These are phyloP conservation scores for Litsea cubeba DNA, from an alignment of 164 flowering plant genomes.

Conservation along the genomic window DNA sequence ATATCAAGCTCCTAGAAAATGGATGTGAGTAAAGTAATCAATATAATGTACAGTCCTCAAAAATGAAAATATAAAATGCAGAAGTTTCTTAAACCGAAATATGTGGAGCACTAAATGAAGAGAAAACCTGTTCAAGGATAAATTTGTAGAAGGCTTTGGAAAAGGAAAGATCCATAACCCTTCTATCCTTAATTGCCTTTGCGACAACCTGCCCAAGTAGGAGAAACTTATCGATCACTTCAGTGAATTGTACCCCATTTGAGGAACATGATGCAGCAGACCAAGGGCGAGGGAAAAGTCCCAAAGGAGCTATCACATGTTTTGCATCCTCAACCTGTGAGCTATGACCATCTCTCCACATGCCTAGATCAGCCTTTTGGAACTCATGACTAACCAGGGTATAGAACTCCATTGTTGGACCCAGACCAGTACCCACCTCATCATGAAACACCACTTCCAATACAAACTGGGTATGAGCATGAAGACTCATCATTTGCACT, in stretches of 20 bases:
- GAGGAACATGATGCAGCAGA: conserved; percentile 28
- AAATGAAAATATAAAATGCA: neutral
- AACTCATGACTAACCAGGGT: conserved; percentile 85
- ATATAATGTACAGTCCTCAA: neutral
- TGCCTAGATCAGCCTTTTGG: conserved; percentile 65
- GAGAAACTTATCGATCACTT: conserved; percentile 59
- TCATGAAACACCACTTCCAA: conserved; percentile 75
- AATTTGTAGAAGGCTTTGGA: conserved; percentile 84
- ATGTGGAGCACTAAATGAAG: neutral
- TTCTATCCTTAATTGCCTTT: conserved; percentile 85
- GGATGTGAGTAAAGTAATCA: conserved; percentile 2
- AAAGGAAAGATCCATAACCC: conserved; percentile 82
- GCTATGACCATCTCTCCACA: conserved; percentile 80
- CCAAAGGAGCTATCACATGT: conserved; percentile 37
- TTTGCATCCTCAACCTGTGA: conserved; percentile 19
- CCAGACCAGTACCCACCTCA: conserved; percentile 97
- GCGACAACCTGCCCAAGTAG: conserved; percentile 86
- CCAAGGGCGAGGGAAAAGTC: conserved; percentile 97
- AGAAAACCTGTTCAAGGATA: conserved; percentile 70
- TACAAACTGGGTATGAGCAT: conserved; percentile 38
- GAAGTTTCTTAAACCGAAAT: neutral
- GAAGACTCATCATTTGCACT: conserved; percentile 54
- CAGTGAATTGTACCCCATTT: conserved; percentile 32
- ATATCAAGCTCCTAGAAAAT: conserved; percentile 62
- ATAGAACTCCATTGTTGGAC: conserved; percentile 94